Conservation (phyloP, 1,139 yeast species). For the Debaryomyces fabryi region DNA sequence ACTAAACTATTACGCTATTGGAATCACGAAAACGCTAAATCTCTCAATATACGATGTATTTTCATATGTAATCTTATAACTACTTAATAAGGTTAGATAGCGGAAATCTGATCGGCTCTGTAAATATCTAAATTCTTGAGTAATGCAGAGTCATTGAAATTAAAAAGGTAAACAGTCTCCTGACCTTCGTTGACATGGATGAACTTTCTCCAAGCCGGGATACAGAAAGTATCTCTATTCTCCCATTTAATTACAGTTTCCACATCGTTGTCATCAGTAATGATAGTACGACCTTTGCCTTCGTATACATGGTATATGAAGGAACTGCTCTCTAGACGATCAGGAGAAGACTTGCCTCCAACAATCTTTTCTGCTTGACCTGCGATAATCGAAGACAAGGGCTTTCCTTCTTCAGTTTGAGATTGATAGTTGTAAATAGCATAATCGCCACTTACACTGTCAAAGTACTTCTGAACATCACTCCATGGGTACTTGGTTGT, state of each 20-base stretch:
- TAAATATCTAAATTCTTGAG: background rate
- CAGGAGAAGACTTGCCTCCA: background rate
- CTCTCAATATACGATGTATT: too few species aligned
- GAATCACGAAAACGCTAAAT: too few species aligned
- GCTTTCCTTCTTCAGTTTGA: background rate
- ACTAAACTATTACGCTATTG: too few species aligned
- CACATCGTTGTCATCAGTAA: background rate
- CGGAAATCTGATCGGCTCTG: background rate
- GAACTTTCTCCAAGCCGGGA: background rate
- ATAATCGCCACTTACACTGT: background rate
- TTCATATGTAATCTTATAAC: background rate
- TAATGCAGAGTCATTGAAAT: background rate
- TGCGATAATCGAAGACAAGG: background rate
- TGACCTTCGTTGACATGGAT: background rate
- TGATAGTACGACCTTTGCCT: background rate
- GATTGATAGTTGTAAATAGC: background rate
- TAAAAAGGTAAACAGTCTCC: background rate
- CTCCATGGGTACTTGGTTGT: background rate
- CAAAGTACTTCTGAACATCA: background rate
- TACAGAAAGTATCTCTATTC: background rate
- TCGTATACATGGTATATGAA: background rate
- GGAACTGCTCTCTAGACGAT: background rate
- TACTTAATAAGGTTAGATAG: background rate
- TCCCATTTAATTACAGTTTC: background rate
- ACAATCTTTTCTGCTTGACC: background rate